phyloP scores from a whole-genome alignment of 345 rosid genomes.

The Eucalyptus leucophloia region DNA sequence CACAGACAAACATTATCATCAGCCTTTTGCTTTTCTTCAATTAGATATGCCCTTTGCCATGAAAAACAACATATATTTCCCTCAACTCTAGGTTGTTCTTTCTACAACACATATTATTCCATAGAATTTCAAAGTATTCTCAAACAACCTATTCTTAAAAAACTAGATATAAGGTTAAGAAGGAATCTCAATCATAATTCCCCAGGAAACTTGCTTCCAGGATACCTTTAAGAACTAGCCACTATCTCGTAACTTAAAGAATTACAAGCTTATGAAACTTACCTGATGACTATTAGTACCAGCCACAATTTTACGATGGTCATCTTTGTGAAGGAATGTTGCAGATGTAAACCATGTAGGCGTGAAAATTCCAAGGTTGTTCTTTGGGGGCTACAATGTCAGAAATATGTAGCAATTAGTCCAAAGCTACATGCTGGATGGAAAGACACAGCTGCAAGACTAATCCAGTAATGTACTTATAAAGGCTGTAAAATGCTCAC shows the following conservation, averaged over 20 bases:
- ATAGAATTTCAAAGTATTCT: background rate
- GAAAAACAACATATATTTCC: background rate
- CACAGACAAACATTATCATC: background rate
- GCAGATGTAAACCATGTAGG: constrained; percentile 93
- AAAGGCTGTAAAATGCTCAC: constrained; percentile 23
- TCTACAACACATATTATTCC: background rate
- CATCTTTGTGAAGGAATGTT: constrained; percentile 53
- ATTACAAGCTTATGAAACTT: background rate
- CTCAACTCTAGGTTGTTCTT: background rate
- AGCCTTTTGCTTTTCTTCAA: background rate
- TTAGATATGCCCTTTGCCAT: background rate
- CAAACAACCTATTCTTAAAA: background rate
- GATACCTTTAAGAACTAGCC: background rate
- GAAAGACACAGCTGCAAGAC: background rate
- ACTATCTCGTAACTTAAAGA: background rate
- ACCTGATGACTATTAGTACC: constrained; percentile 89
- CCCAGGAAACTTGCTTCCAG: background rate
- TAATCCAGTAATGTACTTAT: background rate
- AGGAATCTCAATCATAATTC: background rate
- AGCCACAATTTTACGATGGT: constrained; percentile 79
- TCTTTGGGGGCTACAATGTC: constrained; percentile 54
- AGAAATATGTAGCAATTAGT: background rate
- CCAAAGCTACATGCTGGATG: background rate
- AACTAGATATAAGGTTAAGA: background rate
- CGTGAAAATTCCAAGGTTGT: constrained; percentile 79